Evolutionary conservation across 306 rosid genomes (phyloP).

Genomic region (Cucumis melo): DNA sequence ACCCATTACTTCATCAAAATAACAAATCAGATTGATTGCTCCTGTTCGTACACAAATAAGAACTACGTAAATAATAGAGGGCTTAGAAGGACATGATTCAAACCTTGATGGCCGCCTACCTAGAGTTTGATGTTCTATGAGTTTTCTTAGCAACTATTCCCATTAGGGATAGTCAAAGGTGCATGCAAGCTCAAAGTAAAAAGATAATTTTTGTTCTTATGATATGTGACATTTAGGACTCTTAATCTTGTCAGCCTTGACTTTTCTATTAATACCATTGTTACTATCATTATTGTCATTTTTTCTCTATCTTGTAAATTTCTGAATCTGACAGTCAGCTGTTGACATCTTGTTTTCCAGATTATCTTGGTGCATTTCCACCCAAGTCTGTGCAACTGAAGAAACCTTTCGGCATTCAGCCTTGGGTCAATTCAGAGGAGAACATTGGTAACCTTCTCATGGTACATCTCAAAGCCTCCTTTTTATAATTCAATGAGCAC

Average conservation of each 20-base stretch:
- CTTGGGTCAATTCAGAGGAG: slow-evolving; percentile 81
- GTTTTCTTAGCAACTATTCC: too few species aligned
- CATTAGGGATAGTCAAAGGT: background rate
- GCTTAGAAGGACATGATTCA: background rate
- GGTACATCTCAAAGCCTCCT: slow-evolving; percentile 33
- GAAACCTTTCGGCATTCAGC: slow-evolving; percentile 67
- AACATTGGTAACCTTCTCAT: slow-evolving; percentile 89
- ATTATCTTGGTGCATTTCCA: slow-evolving; percentile 58
- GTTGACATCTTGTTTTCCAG: slow-evolving; percentile 24
- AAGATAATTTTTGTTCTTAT: background rate
- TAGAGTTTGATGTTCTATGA: too few species aligned
- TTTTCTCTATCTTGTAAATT: background rate
- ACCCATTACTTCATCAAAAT: background rate
- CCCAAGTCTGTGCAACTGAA: slow-evolving; percentile 59
- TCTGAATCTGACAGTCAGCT: slow-evolving; percentile 10
- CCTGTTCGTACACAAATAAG: background rate
- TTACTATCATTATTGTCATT: background rate
- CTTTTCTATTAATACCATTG: background rate
- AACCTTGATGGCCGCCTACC: background rate
- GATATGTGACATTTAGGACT: background rate
- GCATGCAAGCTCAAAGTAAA: background rate
- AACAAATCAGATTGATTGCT: background rate
- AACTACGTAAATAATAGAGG: background rate
- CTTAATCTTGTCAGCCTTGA: background rate
- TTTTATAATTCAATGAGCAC: background rate